These are phyloP conservation scores for Elaeagnus macrophylla DNA, from an alignment of 306 rosid genomes.

Conservation along the genomic window DNA sequence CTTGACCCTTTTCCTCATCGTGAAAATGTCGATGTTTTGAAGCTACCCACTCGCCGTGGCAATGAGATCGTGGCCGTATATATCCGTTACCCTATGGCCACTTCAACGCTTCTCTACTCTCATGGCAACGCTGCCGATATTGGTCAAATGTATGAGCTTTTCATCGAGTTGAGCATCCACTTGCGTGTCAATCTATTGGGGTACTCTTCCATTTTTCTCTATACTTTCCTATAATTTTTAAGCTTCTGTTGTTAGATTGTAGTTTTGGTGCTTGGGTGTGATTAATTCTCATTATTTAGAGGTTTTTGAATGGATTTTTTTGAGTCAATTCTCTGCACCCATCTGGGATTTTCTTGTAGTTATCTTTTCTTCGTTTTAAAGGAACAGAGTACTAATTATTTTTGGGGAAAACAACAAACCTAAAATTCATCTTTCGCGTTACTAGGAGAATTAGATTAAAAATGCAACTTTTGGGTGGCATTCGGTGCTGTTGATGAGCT, in stretches of 20 bases:
- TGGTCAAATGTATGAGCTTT: slow-evolving; percentile 88
- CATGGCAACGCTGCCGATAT: slow-evolving; percentile 86
- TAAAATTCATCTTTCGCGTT: not conserved
- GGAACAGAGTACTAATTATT: not conserved
- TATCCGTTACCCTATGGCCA: slow-evolving; percentile 64
- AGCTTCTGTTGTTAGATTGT: not conserved
- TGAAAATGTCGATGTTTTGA: slow-evolving; percentile 68
- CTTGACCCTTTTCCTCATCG: slow-evolving; percentile 54
- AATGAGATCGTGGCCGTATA: slow-evolving; percentile 78
- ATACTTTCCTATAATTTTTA: slow-evolving; percentile 9
- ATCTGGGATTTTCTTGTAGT: not conserved
- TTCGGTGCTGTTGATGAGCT: not conserved
- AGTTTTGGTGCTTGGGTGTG: not conserved
- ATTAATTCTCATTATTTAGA: not conserved
- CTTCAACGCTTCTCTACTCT: slow-evolving; percentile 67
- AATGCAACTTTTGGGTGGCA: not conserved
- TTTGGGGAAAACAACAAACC: not conserved
- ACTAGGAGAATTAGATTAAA: not conserved
- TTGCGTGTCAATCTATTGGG: slow-evolving; percentile 73
- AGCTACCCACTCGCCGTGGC: slow-evolving; percentile 63
- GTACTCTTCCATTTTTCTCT: slow-evolving; percentile 22
- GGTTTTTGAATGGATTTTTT: not conserved
- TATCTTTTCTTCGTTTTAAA: too few species aligned
- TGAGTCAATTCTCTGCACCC: not conserved
- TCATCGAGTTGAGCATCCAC: slow-evolving; percentile 63